Percentiles rank a stretch among this genome's conserved stretches.
These are phyloP conservation scores for Beauveria rudraprayagi DNA, from an alignment of 2,329 filamentous ascomycete genomes.

Conservation along the genomic window DNA sequence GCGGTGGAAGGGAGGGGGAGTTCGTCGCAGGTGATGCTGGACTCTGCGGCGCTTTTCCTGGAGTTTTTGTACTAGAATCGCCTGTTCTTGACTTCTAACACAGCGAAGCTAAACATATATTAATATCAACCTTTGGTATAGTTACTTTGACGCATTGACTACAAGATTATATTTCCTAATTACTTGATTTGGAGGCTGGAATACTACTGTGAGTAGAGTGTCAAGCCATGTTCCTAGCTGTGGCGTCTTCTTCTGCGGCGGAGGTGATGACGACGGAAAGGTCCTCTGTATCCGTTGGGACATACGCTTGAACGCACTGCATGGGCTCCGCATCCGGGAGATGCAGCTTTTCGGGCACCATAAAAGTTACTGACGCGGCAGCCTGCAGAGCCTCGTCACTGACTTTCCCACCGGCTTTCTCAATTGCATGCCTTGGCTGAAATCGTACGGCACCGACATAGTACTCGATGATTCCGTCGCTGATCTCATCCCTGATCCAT, in stretches of 20 bases:
- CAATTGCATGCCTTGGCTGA: slow-evolving; percentile 15
- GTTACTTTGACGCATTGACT: too few relatives aligned
- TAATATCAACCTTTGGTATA: too few relatives aligned
- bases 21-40: neutral
- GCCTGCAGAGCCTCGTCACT: neutral
- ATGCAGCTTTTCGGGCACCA: too few relatives aligned
- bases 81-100: neutral
- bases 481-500: slow-evolving; percentile 36
- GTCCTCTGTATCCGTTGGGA: neutral
- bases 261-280: too few relatives aligned
- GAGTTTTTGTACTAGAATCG: neutral
- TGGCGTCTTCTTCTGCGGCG: too few relatives aligned
- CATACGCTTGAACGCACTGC: neutral
- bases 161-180: too few relatives aligned
- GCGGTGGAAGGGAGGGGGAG: slow-evolving; percentile 56
- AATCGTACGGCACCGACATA: slow-evolving; percentile 35
- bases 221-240: too few relatives aligned
- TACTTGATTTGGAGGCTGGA: too few relatives aligned
- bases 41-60: neutral
- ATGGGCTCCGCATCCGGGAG: neutral
- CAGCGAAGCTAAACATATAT: neutral
- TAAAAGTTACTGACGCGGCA: neutral
- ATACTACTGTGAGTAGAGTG: too few relatives aligned
- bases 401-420: slow-evolving; percentile 14
- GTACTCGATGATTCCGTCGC: slow-evolving; percentile 32